These are phyloP conservation scores for Hyaloscypha bicolor DNA, from an alignment of 495 filamentous ascomycete species.

Conservation along the genomic window DNA sequence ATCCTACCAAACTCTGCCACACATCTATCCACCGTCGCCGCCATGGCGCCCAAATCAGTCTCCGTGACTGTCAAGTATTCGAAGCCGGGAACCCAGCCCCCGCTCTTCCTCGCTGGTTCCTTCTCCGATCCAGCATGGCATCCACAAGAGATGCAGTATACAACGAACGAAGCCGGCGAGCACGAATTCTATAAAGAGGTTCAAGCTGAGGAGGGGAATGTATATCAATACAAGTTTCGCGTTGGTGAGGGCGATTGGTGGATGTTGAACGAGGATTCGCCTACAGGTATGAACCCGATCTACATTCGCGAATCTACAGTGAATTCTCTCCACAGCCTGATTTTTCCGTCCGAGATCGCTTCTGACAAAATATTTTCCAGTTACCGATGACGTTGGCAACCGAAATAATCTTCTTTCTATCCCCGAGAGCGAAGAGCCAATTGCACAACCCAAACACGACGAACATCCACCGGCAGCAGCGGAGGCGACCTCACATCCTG, in stretches of 20 bases:
- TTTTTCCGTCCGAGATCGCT: background rate
- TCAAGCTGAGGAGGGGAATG: constrained; percentile 43
- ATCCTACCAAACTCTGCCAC: background rate
- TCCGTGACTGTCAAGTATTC: constrained; percentile 59
- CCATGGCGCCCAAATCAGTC: constrained; percentile 33
- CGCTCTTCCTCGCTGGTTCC: constrained; percentile 66
- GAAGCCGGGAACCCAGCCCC: constrained; percentile 57
- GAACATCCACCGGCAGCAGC: background rate
- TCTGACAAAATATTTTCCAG: constrained; percentile 33
- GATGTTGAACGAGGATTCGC: constrained; percentile 58
- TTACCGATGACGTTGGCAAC: constrained; percentile 57
- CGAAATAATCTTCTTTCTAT: constrained; percentile 58
- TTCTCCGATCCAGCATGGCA: constrained; percentile 68
- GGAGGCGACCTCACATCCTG: background rate
- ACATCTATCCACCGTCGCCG: constrained; percentile 8
- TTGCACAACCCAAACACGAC: background rate
- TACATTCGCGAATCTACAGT: background rate
- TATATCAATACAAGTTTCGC: constrained; percentile 73
- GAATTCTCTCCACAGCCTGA: background rate
- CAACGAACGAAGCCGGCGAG: constrained; percentile 43
- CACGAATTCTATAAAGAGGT: constrained; percentile 50
- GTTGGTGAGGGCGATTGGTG: constrained; percentile 65
- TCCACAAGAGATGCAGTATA: constrained; percentile 58
- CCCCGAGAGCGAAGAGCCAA: constrained; percentile 19
- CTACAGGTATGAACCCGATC: constrained; percentile 45